Conservation (phyloP, 1,284 basidiomycete genomes). For the Pseudozyma pruni region DNA sequence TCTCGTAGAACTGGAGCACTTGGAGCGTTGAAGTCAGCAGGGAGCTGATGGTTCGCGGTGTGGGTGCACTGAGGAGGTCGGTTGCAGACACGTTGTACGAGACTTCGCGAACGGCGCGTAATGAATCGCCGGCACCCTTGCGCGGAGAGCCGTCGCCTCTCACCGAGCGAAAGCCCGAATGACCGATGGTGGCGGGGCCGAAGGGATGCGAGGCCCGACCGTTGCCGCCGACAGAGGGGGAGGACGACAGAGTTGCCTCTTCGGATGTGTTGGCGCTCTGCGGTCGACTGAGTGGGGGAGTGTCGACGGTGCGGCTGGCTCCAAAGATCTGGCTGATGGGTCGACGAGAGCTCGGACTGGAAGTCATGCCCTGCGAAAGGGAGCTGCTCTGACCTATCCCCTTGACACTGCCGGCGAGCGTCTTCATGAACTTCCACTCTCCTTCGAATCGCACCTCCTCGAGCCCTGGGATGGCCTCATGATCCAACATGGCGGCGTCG, state of each 20-base stretch:
- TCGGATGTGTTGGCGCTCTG: constrained; percentile 5
- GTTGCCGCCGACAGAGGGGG: constrained; percentile 36
- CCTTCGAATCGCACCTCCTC: constrained; percentile 90
- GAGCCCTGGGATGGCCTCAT: constrained; percentile 79
- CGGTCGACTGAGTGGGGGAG: neutral
- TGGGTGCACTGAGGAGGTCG: constrained; percentile 47
- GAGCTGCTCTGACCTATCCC: constrained; percentile 32
- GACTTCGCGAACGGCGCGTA: constrained; percentile 36
- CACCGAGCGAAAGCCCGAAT: constrained; percentile 18
- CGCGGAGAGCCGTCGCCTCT: constrained; percentile 23
- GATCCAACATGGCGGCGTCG: constrained; percentile 84
- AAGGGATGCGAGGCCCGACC: constrained; percentile 25
- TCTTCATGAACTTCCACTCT: constrained; percentile 76
- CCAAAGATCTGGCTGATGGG: constrained; percentile 56
- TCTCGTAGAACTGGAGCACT: constrained; percentile 83
- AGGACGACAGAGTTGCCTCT: constrained; percentile 6
- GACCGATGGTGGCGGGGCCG: constrained; percentile 21
- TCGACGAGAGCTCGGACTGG: constrained; percentile 40
- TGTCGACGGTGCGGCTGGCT: constrained; percentile 12
- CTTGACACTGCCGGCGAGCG: constrained; percentile 59
- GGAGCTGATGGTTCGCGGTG: constrained; percentile 77
- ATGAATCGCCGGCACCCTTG: constrained; percentile 23
- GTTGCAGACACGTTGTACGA: constrained; percentile 43
- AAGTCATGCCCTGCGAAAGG: constrained; percentile 22
- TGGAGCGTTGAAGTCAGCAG: constrained; percentile 89